A percentile compares a stretch with the other conserved stretches of the same genome.
phyloP scores from a whole-genome alignment of 2,329 filamentous ascomycete genomes.

The Tolypocladium ovalisporum region DNA sequence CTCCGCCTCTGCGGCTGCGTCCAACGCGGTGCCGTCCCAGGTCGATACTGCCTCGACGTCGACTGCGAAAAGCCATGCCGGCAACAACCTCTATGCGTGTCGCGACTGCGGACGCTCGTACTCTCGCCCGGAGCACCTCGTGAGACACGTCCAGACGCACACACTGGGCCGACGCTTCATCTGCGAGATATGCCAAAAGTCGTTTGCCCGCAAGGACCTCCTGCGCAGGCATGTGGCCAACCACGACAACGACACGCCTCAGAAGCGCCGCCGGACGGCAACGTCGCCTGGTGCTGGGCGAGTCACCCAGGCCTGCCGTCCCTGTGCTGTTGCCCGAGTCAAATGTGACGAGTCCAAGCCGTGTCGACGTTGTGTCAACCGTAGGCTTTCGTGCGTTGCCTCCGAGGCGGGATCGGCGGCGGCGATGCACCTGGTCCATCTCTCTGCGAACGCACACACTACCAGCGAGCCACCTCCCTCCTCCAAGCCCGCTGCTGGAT shows the following conservation, averaged over 20 bases:
- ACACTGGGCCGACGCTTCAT: constrained; percentile 38
- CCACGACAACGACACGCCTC: constrained; percentile 36
- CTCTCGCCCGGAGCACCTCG: constrained; percentile 42
- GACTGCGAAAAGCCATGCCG: constrained; percentile 10
- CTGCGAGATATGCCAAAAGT: constrained; percentile 40
- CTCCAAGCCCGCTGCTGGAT: neutral
- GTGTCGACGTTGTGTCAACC: constrained; percentile 37
- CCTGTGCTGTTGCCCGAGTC: constrained; percentile 40
- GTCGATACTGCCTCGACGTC: neutral
- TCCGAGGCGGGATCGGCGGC: constrained; percentile 26
- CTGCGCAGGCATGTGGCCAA: constrained; percentile 41
- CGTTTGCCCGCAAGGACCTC: constrained; percentile 42
- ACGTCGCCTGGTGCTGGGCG: constrained; percentile 34
- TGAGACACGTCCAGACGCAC: constrained; percentile 39
- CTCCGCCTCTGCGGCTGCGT: neutral
- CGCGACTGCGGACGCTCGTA: constrained; percentile 40
- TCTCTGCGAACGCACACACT: constrained; percentile 24
- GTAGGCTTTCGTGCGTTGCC: constrained; percentile 32
- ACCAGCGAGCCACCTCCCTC: constrained; percentile 5
- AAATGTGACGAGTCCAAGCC: constrained; percentile 46
- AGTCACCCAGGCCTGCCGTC: constrained; percentile 40
- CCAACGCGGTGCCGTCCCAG: neutral
- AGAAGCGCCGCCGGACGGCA: constrained; percentile 34
- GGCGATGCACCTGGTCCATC: constrained; percentile 31
- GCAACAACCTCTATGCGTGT: constrained; percentile 34